phyloP scores from a whole-genome alignment of 2,329 filamentous ascomycete species.

The Aspergillus cejpii region DNA sequence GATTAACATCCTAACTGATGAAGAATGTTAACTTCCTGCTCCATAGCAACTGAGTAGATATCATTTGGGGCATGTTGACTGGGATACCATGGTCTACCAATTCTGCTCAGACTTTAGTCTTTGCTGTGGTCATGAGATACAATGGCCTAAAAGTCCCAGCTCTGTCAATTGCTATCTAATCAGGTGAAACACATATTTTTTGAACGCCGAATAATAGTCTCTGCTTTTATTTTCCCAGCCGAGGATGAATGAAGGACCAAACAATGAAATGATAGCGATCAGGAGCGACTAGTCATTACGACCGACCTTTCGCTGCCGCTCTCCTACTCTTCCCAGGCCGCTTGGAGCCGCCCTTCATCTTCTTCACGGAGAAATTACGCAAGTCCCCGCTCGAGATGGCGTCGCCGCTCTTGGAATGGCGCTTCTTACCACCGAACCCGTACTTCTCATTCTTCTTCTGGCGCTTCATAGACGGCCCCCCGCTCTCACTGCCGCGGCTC shows the following conservation, averaged over 20 bases:
- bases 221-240: neutral
- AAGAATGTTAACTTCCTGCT: conserved; percentile 19
- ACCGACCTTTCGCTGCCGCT: conserved; percentile 31
- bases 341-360: conserved; percentile 63
- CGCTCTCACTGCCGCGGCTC: conserved; percentile 38
- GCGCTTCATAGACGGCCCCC: conserved; percentile 57
- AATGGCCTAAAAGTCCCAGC: neutral
- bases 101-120: too few relatives aligned
- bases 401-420: conserved; percentile 82
- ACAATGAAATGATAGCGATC: neutral
- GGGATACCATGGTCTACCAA: too few relatives aligned
- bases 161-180: neutral
- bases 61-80: too few relatives aligned
- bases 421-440: conserved; percentile 94
- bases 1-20: conserved; percentile 15
- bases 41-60: conserved; percentile 19
- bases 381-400: conserved; percentile 75
- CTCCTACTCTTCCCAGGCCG: conserved; percentile 49
- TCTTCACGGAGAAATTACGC: conserved; percentile 69
- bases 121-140: neutral
- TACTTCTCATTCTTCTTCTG: conserved; percentile 93
- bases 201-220: neutral
- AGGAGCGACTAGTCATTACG: conserved; percentile 6
- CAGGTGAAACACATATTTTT: neutral
- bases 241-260: neutral